A percentile compares a stretch with the other conserved stretches of the same genome.
These are phyloP conservation scores for Xylaria scruposa DNA, from an alignment of 495 filamentous ascomycete species.

Conservation along the genomic window DNA sequence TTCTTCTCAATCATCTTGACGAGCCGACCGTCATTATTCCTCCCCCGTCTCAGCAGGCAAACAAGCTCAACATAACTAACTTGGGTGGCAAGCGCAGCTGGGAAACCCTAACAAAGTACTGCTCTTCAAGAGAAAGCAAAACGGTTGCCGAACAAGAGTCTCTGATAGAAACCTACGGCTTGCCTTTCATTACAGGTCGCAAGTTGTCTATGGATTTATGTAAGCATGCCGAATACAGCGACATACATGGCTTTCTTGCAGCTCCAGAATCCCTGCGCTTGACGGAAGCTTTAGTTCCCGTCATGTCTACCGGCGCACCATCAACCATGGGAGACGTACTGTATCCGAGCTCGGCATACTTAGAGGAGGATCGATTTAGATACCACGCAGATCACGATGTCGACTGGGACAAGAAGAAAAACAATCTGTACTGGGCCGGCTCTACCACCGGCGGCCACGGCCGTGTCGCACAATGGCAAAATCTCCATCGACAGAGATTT, in stretches of 20 bases:
- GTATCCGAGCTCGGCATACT: constrained; percentile 45
- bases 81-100: constrained; percentile 28
- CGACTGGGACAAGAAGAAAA: constrained; percentile 49
- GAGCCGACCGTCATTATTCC: constrained; percentile 75
- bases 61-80: constrained; percentile 26
- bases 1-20: constrained; percentile 80
- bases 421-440: constrained; percentile 58
- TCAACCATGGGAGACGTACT: constrained; percentile 49
- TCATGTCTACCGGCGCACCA: constrained; percentile 47
- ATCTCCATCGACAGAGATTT: constrained; percentile 58
- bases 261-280: constrained; percentile 39
- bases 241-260: constrained; percentile 39
- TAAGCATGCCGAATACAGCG: constrained; percentile 37
- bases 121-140: constrained; percentile 16
- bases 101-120: constrained; percentile 28
- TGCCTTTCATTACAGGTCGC: constrained; percentile 37
- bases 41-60: constrained; percentile 26
- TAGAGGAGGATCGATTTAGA: constrained; percentile 36
- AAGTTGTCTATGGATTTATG: constrained; percentile 36
- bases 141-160: background rate
- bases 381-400: constrained; percentile 48
- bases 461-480: constrained; percentile 41
- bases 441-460: constrained; percentile 56
- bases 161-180: constrained; percentile 30
- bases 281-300: constrained; percentile 39